Conservation (phyloP, 2,329 filamentous ascomycete genomes). For the Stachybotrys chartarum region DNA sequence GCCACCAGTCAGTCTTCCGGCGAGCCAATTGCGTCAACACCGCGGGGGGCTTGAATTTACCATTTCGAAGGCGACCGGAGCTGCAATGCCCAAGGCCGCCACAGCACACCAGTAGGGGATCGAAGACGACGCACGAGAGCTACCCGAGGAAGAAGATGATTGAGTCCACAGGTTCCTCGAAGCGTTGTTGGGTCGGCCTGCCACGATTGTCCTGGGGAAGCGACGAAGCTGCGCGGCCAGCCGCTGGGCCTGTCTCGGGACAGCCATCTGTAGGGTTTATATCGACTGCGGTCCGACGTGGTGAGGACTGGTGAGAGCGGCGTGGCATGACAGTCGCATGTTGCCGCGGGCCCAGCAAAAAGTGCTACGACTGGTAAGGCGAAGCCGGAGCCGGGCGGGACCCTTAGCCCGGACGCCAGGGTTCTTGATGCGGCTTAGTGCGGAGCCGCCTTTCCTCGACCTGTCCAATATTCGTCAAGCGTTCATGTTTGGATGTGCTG, state of each 20-base stretch:
- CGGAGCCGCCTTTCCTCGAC: too few species aligned
- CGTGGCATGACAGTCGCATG: too few species aligned
- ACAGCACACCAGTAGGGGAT: slow-evolving; percentile 24
- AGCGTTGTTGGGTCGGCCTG: slow-evolving; percentile 18
- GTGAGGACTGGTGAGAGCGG: neutral
- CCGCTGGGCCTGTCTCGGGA: slow-evolving; percentile 20
- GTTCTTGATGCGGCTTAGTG: too few species aligned
- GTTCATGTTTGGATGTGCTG: too few species aligned
- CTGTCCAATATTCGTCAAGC: too few species aligned
- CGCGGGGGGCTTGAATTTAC: slow-evolving; percentile 25
- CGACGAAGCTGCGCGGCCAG: slow-evolving; percentile 18
- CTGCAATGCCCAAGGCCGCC: slow-evolving; percentile 41
- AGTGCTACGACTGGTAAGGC: too few species aligned
- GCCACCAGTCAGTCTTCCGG: slow-evolving; percentile 1
- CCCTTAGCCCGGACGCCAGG: too few species aligned
- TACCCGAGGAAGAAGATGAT: slow-evolving; percentile 11
- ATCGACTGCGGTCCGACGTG: neutral
- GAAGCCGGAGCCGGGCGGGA: too few species aligned
- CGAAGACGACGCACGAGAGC: slow-evolving; percentile 10
- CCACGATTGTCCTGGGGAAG: slow-evolving; percentile 13
- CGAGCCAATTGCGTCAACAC: neutral
- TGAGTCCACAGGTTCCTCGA: slow-evolving; percentile 16
- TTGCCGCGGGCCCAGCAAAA: too few species aligned
- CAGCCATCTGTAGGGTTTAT: slow-evolving; percentile 17
- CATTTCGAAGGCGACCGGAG: slow-evolving; percentile 51